These are phyloP conservation scores for Hypoxylon rickii DNA, from an alignment of 495 filamentous ascomycete genomes.

Conservation along the genomic window DNA sequence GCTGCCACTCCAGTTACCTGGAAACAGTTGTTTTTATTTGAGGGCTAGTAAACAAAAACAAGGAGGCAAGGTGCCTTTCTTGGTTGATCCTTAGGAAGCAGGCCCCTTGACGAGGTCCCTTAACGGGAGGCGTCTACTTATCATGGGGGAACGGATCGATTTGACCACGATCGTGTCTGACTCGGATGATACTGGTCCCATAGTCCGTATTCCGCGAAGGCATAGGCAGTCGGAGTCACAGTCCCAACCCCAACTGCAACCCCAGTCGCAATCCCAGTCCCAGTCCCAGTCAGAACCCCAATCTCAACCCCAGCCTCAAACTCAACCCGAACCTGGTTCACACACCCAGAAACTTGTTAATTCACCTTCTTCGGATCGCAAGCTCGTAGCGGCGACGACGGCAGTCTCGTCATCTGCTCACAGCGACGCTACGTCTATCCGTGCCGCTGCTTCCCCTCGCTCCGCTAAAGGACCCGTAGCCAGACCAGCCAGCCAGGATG, in stretches of 20 bases:
- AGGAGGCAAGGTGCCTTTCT: constrained; percentile 11
- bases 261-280: no score
- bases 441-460: constrained; percentile 21
- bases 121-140: neutral
- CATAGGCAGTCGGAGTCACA: constrained; percentile 14
- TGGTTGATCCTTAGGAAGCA: no score
- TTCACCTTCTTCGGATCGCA: constrained; percentile 9
- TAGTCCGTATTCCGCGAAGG: constrained; percentile 1
- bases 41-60: neutral
- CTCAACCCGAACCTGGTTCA: no score
- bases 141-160: constrained; percentile 7
- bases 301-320: constrained; percentile 7
- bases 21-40: neutral
- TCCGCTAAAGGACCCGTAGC: constrained; percentile 9
- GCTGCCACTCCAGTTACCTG: neutral
- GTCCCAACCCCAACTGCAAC: constrained; percentile 1
- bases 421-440: constrained; percentile 10
- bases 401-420: constrained; percentile 5
- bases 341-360: constrained; percentile 19
- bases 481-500: constrained; percentile 17
- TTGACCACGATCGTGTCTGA: constrained; percentile 21
- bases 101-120: no score
- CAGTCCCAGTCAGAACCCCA: no score
- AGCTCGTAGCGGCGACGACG: no score
- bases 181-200: constrained; percentile 17